Base-by-base conservation (phyloP, 1,284 basidiomycete genomes). In the Filobasidium uniguttulatum region DNA sequence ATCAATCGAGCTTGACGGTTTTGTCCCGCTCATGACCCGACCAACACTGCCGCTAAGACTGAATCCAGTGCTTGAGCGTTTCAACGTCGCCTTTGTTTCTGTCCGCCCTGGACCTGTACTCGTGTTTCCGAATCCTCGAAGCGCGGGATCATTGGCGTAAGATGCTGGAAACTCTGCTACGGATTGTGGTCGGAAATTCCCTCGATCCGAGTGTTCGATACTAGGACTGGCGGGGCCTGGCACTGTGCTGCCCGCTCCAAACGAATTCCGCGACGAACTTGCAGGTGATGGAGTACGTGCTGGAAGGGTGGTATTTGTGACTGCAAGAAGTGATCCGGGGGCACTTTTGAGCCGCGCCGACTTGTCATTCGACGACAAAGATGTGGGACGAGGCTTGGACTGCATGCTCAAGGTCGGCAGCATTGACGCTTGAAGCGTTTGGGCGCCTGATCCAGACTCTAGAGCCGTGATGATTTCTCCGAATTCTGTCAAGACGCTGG, bases 401-500 rank as follows among this genome's bases (percentile, higher is more conserved):
- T 47, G 35, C 9, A 50, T 46, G 9, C 50, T 52, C 28, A 55
- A 34, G 9, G 50, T 55, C 4, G 54, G 54, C 14, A 55, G 34
- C 20, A 52, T 15, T 19, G 50, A 52, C 6, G 49, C 46, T n/a
- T 51, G 35, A 3, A 55, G 47, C 26, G 48, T 55, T 35, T 47
- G 46, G 2, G 43, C 41, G 17, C 50, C 54, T 2, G 54, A 37
- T 14, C 44, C 35, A 22, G 49, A 46, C 35, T 55, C 54, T 15
- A 55, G 36, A n/a, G 54, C 50, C 9, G 48, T 43, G 29, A 44
- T 22, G 6, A 55, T 52, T 17, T 55, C 54, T 19, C 54, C 54
- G 12, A 55, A 52, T 31, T 55, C 54, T 1, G 54, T 49, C 12
- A 55, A 43, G 12, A 55, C 46, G 23, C 50, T 55, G n/a, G 54